Conservation (phyloP, 495 filamentous ascomycete genomes). For the Lentithecium fluviatile region DNA sequence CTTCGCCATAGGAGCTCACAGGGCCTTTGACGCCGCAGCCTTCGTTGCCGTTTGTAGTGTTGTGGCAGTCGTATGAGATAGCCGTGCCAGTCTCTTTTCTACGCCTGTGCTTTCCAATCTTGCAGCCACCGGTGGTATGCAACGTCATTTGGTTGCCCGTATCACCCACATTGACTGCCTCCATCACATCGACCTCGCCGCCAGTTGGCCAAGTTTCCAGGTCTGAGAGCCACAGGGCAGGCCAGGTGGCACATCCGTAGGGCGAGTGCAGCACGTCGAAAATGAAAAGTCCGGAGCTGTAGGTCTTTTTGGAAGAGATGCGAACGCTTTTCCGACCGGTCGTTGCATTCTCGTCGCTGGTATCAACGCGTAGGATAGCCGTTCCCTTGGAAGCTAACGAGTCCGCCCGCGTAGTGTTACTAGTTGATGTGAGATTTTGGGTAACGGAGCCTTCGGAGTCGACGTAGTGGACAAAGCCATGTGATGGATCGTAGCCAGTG, state of each 20-base stretch:
- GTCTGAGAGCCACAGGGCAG: constrained; percentile 43
- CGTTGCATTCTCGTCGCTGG: constrained; percentile 39
- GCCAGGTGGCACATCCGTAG: constrained; percentile 45
- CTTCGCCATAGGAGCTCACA: constrained; percentile 19
- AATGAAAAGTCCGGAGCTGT: constrained; percentile 41
- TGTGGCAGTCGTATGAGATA: constrained; percentile 33
- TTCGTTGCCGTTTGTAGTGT: constrained; percentile 30
- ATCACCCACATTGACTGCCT: constrained; percentile 34
- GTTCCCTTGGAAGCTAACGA: constrained; percentile 43
- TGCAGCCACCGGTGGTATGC: constrained; percentile 38
- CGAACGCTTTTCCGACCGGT: constrained; percentile 43
- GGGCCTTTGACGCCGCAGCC: constrained; percentile 37
- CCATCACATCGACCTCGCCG: constrained; percentile 44
- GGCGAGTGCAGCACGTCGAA: constrained; percentile 44
- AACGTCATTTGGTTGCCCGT: constrained; percentile 43
- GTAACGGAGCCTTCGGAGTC: constrained; percentile 29
- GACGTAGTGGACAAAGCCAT: constrained; percentile 45
- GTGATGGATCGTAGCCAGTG: constrained; percentile 42
- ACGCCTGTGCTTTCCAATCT: constrained; percentile 46
- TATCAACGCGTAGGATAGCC: constrained; percentile 56
- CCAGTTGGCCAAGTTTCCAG: constrained; percentile 42
- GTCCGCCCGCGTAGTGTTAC: constrained; percentile 30
- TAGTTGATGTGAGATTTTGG: constrained; percentile 52
- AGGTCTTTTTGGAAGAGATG: constrained; percentile 40
- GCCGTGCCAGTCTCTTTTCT: constrained; percentile 37